Percentiles rank a stretch among this genome's conserved stretches.
Evolutionary conservation across 495 filamentous ascomycete genomes (phyloP).

Genomic region (Podospora anserina): DNA sequence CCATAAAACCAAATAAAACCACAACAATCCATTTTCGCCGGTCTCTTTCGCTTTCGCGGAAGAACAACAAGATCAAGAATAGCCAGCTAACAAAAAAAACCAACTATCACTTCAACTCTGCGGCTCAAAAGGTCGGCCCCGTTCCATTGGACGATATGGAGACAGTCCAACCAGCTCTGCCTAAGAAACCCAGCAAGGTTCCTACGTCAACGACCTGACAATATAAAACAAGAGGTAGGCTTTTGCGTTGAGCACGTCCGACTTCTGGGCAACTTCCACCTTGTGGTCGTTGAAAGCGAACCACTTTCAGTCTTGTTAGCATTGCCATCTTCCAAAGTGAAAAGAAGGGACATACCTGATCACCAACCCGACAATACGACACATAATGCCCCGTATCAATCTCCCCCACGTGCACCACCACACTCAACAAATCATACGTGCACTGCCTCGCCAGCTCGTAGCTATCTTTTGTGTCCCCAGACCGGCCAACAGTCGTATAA

Average conservation of each 20-base stretch:
- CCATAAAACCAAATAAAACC: neutral
- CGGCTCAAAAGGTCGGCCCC: too few relatives aligned
- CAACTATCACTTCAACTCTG: neutral
- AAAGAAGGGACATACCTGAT: constrained; percentile 54
- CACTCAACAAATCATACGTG: constrained; percentile 78
- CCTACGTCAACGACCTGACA: constrained; percentile 56
- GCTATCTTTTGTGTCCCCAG: constrained; percentile 39
- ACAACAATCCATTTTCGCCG: neutral
- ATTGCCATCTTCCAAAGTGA: neutral
- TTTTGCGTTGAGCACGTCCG: constrained; percentile 74
- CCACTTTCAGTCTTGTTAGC: constrained; percentile 55
- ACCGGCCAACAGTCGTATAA: constrained; percentile 65
- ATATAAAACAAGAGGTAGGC: constrained; percentile 90
- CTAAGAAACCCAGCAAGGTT: too few relatives aligned
- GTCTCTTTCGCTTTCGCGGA: neutral
- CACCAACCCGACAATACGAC: constrained; percentile 74
- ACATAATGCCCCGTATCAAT: constrained; percentile 88
- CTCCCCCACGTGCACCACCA: constrained; percentile 82
- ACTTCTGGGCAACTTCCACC: constrained; percentile 72
- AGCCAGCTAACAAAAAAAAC: neutral
- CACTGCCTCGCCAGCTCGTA: constrained; percentile 53
- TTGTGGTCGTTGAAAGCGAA: constrained; percentile 89
- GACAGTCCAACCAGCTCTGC: too few relatives aligned
- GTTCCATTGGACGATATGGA: too few relatives aligned
- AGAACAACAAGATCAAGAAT: neutral